These are phyloP conservation scores for Microbotryomycetes sp. DNA, from an alignment of 1,284 basidiomycete genomes.

Conservation along the genomic window DNA sequence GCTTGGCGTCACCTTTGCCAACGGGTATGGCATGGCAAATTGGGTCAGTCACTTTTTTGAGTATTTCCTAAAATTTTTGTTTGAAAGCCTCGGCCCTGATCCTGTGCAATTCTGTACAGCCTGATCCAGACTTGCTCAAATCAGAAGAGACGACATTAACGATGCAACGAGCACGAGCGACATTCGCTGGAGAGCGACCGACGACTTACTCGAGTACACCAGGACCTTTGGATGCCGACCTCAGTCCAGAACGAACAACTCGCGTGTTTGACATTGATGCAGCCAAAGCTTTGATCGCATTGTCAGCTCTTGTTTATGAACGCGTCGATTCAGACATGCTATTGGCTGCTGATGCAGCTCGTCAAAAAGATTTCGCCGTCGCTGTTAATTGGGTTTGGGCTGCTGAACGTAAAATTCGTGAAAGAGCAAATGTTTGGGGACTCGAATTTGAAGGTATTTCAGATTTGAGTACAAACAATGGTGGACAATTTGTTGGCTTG, in stretches of 20 bases:
- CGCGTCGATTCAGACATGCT: background rate
- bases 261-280: background rate
- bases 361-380: background rate
- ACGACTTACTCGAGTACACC: background rate
- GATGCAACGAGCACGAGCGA: background rate
- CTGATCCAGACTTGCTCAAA: background rate
- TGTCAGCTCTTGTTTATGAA: background rate
- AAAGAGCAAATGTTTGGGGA: background rate
- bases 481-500: conserved; percentile 30
- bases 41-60: background rate
- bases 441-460: conserved; percentile 22
- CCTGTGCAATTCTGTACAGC: background rate
- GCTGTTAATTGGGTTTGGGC: background rate
- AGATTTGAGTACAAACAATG: conserved; percentile 16
- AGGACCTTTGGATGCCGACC: background rate
- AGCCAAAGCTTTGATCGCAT: background rate
- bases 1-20: background rate
- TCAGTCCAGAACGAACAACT: background rate
- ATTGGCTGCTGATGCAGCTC: background rate
- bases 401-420: background rate
- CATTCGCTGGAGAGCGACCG: background rate
- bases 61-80: background rate
- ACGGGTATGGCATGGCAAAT: background rate
- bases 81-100: background rate
- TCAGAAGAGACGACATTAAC: background rate